Conservation (phyloP, 129 eudicot species). For the Flaveria bidentis region DNA sequence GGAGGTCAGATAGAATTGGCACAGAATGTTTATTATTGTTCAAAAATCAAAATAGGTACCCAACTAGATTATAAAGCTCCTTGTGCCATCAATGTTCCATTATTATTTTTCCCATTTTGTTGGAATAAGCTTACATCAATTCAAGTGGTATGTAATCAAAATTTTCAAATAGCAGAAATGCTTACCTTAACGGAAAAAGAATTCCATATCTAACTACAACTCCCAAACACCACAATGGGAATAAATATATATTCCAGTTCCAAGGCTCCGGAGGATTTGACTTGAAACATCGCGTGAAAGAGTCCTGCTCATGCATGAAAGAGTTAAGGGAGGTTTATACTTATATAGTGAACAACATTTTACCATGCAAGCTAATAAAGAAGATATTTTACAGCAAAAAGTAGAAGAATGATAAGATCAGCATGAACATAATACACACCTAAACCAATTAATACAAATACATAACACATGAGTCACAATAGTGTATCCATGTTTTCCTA, state of each 20-base stretch:
- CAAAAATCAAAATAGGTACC: not conserved
- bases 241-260: slow-evolving; percentile 95
- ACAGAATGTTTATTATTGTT: slow-evolving; percentile 10
- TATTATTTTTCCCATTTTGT: not conserved
- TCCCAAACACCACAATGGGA: slow-evolving; percentile 99
- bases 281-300: slow-evolving; percentile 98
- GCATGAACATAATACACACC: slow-evolving; percentile 13
- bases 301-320: slow-evolving; percentile 64
- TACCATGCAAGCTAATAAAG: not conserved
- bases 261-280: slow-evolving; percentile 97
- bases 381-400: not conserved
- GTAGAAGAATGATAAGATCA: slow-evolving; percentile 13
- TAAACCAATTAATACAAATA: slow-evolving; percentile 2
- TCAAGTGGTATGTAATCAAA: not conserved
- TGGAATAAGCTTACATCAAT: not conserved
- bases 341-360: slow-evolving; percentile 1
- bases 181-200: slow-evolving; percentile 87
- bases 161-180: not conserved
- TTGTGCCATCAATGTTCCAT: slow-evolving; percentile 2
- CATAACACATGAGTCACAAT: not conserved
- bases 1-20: not conserved
- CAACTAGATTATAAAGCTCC: not conserved
- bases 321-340: slow-evolving; percentile 1
- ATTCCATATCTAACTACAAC: slow-evolving; percentile 83
- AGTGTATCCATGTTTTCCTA: slow-evolving; percentile 4